Conservation (phyloP, 1,139 yeast species). For the Taphrina betulina region DNA sequence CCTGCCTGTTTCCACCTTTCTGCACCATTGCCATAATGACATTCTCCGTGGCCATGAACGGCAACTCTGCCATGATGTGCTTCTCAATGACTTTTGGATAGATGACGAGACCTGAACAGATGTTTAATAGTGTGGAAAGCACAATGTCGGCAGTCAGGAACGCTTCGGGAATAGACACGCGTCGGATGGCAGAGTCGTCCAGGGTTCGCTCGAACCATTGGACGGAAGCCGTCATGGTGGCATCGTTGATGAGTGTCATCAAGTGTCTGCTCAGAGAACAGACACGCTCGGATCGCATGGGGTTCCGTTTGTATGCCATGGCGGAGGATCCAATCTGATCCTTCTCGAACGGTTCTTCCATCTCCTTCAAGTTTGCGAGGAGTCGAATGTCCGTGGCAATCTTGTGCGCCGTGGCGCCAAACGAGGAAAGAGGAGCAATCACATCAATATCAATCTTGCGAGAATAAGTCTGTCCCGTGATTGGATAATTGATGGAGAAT, state of each 20-base stretch:
- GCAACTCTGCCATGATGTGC: slow-evolving; percentile 90
- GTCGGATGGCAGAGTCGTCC: slow-evolving; percentile 97
- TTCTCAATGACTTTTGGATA: slow-evolving; percentile 98
- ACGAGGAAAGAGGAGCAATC: slow-evolving; percentile 85
- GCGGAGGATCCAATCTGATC: slow-evolving; percentile 97
- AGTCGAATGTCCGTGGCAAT: slow-evolving; percentile 96
- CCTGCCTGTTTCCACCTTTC: slow-evolving; percentile 90
- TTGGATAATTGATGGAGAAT: slow-evolving; percentile 91
- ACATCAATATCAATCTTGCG: slow-evolving; percentile 97
- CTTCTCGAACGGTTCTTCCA: slow-evolving; percentile 98
- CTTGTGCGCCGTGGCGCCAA: slow-evolving; percentile 96
- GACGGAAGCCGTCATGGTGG: slow-evolving; percentile 93
- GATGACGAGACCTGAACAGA: slow-evolving; percentile 91
- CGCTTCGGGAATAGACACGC: slow-evolving; percentile 95
- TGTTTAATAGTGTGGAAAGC: slow-evolving; percentile 82
- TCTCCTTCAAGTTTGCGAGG: slow-evolving; percentile 92
- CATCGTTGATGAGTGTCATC: slow-evolving; percentile 87
- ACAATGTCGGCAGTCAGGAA: slow-evolving; percentile 94
- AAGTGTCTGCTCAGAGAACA: slow-evolving; percentile 95
- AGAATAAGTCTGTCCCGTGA: slow-evolving; percentile 97
- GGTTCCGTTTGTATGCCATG: slow-evolving; percentile 99
- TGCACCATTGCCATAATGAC: slow-evolving; percentile 99
- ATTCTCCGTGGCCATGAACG: slow-evolving; percentile 99
- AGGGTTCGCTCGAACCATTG: slow-evolving; percentile 99
- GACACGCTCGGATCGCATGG: slow-evolving; percentile 99